phyloP scores from a whole-genome alignment of 192 early-diverging fungal genomes.

The Coemansia sp. region DNA sequence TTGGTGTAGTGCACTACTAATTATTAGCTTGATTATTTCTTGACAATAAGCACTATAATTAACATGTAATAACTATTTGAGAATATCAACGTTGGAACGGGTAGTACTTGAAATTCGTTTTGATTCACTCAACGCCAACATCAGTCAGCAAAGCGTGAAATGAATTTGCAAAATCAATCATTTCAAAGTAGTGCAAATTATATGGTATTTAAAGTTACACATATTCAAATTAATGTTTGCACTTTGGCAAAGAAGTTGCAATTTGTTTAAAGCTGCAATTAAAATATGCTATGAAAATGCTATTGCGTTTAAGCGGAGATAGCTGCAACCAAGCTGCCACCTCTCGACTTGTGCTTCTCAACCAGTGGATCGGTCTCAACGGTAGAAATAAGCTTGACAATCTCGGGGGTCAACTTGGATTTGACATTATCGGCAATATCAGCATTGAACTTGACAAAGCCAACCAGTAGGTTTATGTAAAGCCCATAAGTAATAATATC shows the following conservation, averaged over 20 bases:
- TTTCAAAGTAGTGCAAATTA: constrained; percentile 35
- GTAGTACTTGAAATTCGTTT: constrained; percentile 40
- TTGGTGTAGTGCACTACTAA: too few relatives aligned
- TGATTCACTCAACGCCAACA: constrained; percentile 36
- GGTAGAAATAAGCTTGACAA: constrained; percentile 18
- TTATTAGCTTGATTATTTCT: too few relatives aligned
- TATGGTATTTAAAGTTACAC: neutral
- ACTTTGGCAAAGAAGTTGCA: neutral
- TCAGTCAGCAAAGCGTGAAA: constrained; percentile 49
- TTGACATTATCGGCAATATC: neutral
- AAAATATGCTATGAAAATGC: neutral
- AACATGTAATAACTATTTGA: too few relatives aligned
- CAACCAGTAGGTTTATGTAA: constrained; percentile 11
- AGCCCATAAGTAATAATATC: constrained; percentile 42
- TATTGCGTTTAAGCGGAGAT: neutral
- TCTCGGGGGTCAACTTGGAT: constrained; percentile 25
- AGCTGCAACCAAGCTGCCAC: constrained; percentile 15
- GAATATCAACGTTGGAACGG: too few relatives aligned
- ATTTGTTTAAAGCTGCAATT: neutral
- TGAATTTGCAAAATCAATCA: constrained; percentile 19
- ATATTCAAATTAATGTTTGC: neutral
- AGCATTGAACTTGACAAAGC: neutral
- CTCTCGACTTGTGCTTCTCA: neutral
- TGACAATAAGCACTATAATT: too few relatives aligned
- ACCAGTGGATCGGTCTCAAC: constrained; percentile 17